These are phyloP conservation scores for Solanum hybrid DNA, from an alignment of 305 asterid species.

Conservation along the genomic window DNA sequence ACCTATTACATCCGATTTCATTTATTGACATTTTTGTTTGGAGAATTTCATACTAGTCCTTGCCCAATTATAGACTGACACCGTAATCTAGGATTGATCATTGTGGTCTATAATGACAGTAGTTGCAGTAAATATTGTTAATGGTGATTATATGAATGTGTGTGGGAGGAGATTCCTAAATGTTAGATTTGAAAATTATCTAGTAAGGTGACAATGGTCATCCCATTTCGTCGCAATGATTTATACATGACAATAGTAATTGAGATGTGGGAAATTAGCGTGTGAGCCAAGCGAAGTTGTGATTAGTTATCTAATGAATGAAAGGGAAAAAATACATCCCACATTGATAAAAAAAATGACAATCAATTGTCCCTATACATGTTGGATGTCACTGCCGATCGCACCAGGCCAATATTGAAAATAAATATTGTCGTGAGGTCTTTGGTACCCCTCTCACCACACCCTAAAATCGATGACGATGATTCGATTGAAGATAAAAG, in stretches of 20 bases:
- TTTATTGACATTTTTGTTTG: neutral
- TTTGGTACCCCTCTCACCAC: neutral
- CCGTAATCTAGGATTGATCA: neutral
- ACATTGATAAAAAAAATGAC: too few species aligned
- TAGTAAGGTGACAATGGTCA: neutral
- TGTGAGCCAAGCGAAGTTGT: neutral
- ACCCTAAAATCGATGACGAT: neutral
- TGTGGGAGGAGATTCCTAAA: neutral
- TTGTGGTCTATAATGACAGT: neutral
- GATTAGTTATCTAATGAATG: neutral
- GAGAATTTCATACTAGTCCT: neutral
- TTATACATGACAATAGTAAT: neutral
- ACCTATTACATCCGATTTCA: neutral
- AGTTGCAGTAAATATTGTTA: neutral
- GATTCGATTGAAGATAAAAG: neutral
- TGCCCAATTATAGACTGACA: neutral
- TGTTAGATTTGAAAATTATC: neutral
- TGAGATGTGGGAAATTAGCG: neutral
- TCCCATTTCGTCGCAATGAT: neutral
- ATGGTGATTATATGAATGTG: neutral
- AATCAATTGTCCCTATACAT: neutral
- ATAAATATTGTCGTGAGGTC: neutral
- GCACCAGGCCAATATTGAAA: neutral
- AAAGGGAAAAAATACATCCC: neutral
- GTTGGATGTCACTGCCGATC: neutral